Conservation (phyloP, 345 rosid species). For the Populus deltoides region DNA sequence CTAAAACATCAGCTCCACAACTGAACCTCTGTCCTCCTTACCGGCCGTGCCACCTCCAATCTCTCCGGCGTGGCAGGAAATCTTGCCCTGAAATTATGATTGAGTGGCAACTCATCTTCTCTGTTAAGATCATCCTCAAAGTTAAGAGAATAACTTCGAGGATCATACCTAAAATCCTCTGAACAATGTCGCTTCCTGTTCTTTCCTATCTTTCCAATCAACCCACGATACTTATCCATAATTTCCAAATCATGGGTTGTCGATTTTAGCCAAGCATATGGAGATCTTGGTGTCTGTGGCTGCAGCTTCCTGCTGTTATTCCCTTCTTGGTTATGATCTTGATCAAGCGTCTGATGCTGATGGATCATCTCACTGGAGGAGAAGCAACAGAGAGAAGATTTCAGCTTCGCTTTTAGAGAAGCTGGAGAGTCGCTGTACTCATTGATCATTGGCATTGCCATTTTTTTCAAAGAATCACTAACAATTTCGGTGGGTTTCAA, state of each 20-base stretch:
- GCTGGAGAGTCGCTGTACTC: conserved; percentile 27
- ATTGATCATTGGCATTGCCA: conserved; percentile 25
- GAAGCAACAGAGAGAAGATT: conserved; percentile 50
- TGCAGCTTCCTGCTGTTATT: conserved; percentile 1
- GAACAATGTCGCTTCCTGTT: conserved; percentile 31
- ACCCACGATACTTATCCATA: conserved; percentile 37
- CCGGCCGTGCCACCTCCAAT: conserved; percentile 2
- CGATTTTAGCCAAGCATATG: conserved; percentile 42
- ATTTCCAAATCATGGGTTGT: conserved; percentile 41
- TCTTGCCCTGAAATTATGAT: conserved; percentile 44
- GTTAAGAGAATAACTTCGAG: conserved; percentile 62
- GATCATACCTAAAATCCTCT: conserved; percentile 62
- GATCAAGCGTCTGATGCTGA: conserved; percentile 7
- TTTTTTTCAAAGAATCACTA: not conserved
- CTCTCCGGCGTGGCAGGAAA: conserved; percentile 48
- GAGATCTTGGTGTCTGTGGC: conserved; percentile 34
- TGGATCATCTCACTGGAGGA: not conserved
- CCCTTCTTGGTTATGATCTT: not conserved
- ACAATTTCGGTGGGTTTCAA: not conserved
- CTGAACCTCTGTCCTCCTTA: not conserved
- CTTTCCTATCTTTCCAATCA: conserved; percentile 37
- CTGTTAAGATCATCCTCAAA: conserved; percentile 47
- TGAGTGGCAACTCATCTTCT: conserved; percentile 37
- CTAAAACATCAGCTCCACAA: not conserved
- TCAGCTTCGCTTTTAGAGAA: conserved; percentile 36